phyloP scores from a whole-genome alignment of 129 eudicot species.

The Escallonia herrerae region DNA sequence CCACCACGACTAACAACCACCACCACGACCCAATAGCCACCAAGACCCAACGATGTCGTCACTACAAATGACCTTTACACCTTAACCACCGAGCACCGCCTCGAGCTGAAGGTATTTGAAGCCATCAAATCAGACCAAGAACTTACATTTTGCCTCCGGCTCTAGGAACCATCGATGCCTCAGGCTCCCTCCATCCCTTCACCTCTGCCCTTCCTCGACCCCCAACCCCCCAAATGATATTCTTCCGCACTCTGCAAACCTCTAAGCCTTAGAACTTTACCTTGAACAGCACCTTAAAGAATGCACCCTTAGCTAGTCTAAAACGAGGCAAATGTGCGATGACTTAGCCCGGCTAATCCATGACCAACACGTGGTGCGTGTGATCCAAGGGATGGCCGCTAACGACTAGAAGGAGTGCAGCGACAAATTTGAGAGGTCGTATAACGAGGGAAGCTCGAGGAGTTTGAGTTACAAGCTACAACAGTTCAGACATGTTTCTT shows the following conservation, averaged over 20 bases:
- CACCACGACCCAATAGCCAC: too few species aligned
- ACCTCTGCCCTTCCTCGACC: conserved; percentile 8
- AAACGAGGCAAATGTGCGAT: conserved; percentile 20
- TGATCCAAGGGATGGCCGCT: conserved; percentile 38
- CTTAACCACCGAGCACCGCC: conserved; percentile 39
- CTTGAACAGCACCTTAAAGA: conserved; percentile 27
- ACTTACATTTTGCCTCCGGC: conserved; percentile 55
- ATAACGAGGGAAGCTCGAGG: conserved; percentile 44
- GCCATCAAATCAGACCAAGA: conserved; percentile 44
- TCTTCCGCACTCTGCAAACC: background rate
- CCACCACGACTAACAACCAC: too few species aligned
- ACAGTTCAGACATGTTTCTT: too few species aligned
- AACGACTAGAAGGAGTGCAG: conserved; percentile 39
- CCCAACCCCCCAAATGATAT: conserved; percentile 1
- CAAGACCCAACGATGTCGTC: conserved; percentile 4
- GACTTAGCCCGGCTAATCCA: conserved; percentile 49
- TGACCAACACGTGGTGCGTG: conserved; percentile 36
- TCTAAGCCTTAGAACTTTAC: conserved; percentile 29
- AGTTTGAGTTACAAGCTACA: conserved; percentile 12
- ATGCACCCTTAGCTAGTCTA: conserved; percentile 14
- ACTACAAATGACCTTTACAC: conserved; percentile 17
- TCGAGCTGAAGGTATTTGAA: conserved; percentile 32
- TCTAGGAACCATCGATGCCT: conserved; percentile 68
- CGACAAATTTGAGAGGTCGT: conserved; percentile 40
- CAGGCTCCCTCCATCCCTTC: conserved; percentile 44